Evolutionary conservation across 164 flowering plant genomes (phyloP).

Genomic region (Vitis amurensis): DNA sequence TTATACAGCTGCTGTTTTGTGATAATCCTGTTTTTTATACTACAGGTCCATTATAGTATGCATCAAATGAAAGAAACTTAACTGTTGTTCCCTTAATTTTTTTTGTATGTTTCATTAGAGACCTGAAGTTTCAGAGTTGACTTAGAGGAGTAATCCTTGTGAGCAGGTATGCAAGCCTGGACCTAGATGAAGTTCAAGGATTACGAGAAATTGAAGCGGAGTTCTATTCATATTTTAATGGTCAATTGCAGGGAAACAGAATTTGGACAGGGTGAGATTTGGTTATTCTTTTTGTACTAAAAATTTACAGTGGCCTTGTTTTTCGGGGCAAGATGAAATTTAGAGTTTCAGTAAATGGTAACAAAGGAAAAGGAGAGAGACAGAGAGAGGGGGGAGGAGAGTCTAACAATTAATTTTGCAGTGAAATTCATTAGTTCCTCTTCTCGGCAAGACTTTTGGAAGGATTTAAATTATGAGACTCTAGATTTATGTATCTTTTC

Average conservation of each 20-base stretch:
- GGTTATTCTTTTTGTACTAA: neutral
- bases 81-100: neutral
- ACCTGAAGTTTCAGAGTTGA: neutral
- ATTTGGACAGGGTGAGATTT: constrained; percentile 78
- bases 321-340: too few relatives aligned
- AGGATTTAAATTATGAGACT: too few relatives aligned
- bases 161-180: constrained; percentile 51
- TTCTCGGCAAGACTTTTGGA: too few relatives aligned
- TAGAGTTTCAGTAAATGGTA: too few relatives aligned
- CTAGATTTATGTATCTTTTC: too few relatives aligned
- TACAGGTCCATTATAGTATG: neutral
- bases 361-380: too few relatives aligned
- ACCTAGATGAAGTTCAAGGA: constrained; percentile 57
- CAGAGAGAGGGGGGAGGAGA: too few relatives aligned
- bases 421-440: too few relatives aligned
- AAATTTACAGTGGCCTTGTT: neutral
- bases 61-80: too few relatives aligned
- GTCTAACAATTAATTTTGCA: too few relatives aligned
- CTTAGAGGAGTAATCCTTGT: neutral
- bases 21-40: neutral
- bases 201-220: constrained; percentile 58
- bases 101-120: neutral
- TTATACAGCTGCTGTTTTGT: neutral
- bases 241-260: constrained; percentile 68
- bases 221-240: constrained; percentile 69